Evolutionary conservation across 345 rosid species (phyloP), one percentile per base, ranked within the genome.

Genomic region (Bretschneidera sinensis): DNA sequence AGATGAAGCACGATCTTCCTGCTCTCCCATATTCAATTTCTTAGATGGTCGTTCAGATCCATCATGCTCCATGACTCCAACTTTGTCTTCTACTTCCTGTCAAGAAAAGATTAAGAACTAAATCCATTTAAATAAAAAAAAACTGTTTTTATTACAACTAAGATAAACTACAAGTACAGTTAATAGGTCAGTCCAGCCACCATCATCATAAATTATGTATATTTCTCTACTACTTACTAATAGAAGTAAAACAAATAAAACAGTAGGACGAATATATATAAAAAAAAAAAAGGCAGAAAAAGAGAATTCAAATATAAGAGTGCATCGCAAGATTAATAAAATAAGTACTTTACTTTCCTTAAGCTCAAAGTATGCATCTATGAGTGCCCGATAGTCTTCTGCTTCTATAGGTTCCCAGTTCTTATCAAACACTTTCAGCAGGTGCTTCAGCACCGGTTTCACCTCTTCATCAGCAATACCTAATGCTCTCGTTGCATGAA

Each of bases 331-430:
- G n/a, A n/a, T n/a, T n/a, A n/a, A n/a, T n/a, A n/a, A n/a, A n/a
- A n/a, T n/a, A n/a, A n/a, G 11, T 57, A 76, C 81, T 73, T 78
- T 59, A 49, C 58, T 69, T 43, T 78, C 85, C 28, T 76, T 72
- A 17, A 5, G 22, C 61, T 83, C 81, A 57, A 78, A 85, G 57
- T 79, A 82, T 23, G 81, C 75, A 54, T 91, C 91, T 51, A 78
- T 21, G 5, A 91, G 68, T 33, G 79, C 74, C 21, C 67, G 74
- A 43, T 81, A 88, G 51, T 81, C 71, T 54, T 91, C 89, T 24
- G 78, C 65, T 78, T 76, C 88, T 0, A 91, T 74, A 6, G 2
- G 65, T 4, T 78, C 86, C 97, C 97, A 91, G 7, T 80, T 82
- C 24, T 24, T 65, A 18, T 67, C 75, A 60, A 43, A 73, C 31